phyloP scores from a whole-genome alignment of 352 stramenopile species.

The Plasmopara viticola region DNA sequence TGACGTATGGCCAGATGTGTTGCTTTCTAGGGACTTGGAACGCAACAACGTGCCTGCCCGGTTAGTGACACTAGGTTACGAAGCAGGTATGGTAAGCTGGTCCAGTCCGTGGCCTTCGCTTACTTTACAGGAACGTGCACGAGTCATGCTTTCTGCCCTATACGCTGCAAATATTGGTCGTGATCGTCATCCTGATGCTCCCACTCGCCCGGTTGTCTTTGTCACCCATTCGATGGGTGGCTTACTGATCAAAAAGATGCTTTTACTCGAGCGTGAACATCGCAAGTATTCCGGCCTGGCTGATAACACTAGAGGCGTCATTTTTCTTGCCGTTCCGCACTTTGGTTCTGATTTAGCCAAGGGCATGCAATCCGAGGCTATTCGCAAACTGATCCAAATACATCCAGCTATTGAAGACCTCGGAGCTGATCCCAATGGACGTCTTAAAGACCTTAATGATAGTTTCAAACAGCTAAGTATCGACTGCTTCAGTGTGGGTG shows the following conservation, averaged over 20 bases:
- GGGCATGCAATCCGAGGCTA: conserved; percentile 52
- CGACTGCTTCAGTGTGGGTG: conserved; percentile 66
- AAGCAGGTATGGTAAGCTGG: conserved; percentile 80
- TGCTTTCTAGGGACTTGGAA: conserved; percentile 58
- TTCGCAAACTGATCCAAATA: conserved; percentile 63
- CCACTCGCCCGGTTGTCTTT: conserved; percentile 60
- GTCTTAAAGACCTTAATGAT: conserved; percentile 60
- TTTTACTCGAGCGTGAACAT: conserved; percentile 42
- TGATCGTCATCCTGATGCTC: conserved; percentile 7
- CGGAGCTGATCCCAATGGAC: conserved; percentile 41
- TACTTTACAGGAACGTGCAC: conserved; percentile 61
- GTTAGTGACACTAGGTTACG: conserved; percentile 73
- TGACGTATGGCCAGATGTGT: conserved; percentile 69
- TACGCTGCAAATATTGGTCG: conserved; percentile 61
- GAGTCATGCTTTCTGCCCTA: conserved; percentile 66
- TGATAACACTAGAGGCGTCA: conserved; percentile 43
- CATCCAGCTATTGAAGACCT: conserved; percentile 75
- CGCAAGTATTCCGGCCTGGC: conserved; percentile 22
- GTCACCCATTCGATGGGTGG: conserved; percentile 86
- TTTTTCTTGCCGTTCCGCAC: conserved; percentile 81
- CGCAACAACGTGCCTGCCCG: conserved; percentile 36
- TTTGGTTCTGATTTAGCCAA: conserved; percentile 75
- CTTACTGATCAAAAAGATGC: conserved; percentile 82
- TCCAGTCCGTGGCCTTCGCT: conserved; percentile 81
- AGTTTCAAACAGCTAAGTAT: conserved; percentile 58